phyloP scores from a whole-genome alignment of 1,139 yeast species.

The Pichia terricola region DNA sequence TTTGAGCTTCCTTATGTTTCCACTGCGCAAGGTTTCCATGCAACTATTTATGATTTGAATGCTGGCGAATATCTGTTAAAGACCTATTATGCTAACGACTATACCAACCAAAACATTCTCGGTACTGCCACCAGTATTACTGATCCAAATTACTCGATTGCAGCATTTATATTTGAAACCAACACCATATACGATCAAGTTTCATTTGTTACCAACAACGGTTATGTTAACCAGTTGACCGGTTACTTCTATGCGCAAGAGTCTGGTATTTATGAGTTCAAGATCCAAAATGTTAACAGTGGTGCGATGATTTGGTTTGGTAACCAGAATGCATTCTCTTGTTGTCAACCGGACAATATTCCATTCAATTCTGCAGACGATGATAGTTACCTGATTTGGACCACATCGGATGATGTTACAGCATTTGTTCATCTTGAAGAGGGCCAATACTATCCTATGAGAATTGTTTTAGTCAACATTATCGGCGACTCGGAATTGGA shows the following conservation, averaged over 20 bases:
- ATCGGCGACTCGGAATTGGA: conserved; percentile 1
- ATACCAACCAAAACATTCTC: conserved; percentile 4
- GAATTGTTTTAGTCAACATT: conserved; percentile 11
- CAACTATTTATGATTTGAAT: conserved; percentile 5
- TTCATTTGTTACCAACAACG: conserved; percentile 26
- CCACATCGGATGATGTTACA: background rate
- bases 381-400: background rate
- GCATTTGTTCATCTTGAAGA: conserved; percentile 8
- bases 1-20: conserved; percentile 8
- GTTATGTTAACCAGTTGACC: conserved; percentile 22
- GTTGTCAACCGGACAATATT: conserved; percentile 14
- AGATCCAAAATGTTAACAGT: conserved; percentile 13
- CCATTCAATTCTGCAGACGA: background rate
- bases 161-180: background rate
- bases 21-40: conserved; percentile 7
- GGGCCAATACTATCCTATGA: conserved; percentile 13
- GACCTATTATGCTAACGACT: conserved; percentile 8
- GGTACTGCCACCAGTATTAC: conserved; percentile 8
- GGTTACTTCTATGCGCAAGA: conserved; percentile 19
- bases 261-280: conserved; percentile 15
- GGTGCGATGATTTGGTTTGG: conserved; percentile 19
- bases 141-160: conserved; percentile 7
- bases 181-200: conserved; percentile 26
- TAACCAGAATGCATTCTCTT: conserved; percentile 13
- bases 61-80: background rate